Evolutionary conservation across 2,329 filamentous ascomycete genomes (phyloP).

Genomic region (Myriangium duriaei): DNA sequence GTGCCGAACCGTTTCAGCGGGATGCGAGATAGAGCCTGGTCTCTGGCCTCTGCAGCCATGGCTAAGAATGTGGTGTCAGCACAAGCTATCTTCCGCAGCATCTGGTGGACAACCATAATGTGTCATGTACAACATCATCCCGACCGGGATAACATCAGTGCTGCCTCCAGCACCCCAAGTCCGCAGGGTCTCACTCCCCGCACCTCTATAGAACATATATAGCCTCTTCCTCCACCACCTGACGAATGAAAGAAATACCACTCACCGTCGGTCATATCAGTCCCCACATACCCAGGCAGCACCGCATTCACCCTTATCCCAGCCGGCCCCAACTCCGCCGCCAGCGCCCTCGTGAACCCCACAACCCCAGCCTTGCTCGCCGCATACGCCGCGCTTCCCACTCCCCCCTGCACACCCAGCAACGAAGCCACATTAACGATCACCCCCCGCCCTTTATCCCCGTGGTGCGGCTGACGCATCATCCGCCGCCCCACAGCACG

Average conservation of each 20-base stretch:
- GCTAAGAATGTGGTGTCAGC: constrained; percentile 22
- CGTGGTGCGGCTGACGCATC: constrained; percentile 23
- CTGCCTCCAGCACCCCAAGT: no score
- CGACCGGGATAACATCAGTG: no score
- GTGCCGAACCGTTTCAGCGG: constrained; percentile 32
- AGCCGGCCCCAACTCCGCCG: constrained; percentile 30
- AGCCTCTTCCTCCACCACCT: no score
- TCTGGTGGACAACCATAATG: no score
- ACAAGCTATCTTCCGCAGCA: no score
- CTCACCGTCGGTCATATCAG: constrained; percentile 16
- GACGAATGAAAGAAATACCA: no score
- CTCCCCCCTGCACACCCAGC: constrained; percentile 55
- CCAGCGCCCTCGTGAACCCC: constrained; percentile 13
- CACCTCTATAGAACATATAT: no score
- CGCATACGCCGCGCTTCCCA: constrained; percentile 43
- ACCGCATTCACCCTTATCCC: constrained; percentile 57
- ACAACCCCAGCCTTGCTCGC: constrained; percentile 19
- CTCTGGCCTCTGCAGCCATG: constrained; percentile 33
- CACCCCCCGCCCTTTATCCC: constrained; percentile 34
- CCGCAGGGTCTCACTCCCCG: no score
- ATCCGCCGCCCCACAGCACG: constrained; percentile 39
- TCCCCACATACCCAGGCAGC: constrained; percentile 15
- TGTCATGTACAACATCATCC: no score
- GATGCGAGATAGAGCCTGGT: constrained; percentile 27
- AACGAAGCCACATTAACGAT: constrained; percentile 77